phyloP scores from a whole-genome alignment of 106 monocot species.

The Dendrobium officinale region DNA sequence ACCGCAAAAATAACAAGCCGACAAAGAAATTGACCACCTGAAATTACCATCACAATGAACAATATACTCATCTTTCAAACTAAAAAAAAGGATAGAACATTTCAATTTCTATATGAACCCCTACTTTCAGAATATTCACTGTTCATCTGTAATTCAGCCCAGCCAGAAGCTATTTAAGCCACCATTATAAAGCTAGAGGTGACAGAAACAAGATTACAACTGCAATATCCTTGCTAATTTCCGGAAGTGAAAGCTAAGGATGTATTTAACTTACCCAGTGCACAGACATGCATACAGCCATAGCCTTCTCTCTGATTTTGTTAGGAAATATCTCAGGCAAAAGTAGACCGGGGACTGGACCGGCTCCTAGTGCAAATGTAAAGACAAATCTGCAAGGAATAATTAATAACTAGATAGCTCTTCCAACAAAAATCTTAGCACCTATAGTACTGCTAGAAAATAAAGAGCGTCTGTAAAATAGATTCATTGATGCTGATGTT shows the following conservation, averaged over 20 bases:
- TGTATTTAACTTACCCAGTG: slow-evolving; percentile 64
- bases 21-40: slow-evolving; percentile 96
- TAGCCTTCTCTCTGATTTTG: slow-evolving; percentile 87
- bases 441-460: background rate
- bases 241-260: background rate
- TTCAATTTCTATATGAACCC: background rate
- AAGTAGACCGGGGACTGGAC: slow-evolving; percentile 95
- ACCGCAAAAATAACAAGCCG: slow-evolving; percentile 68
- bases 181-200: background rate
- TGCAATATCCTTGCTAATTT: background rate
- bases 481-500: background rate
- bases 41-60: slow-evolving; percentile 9
- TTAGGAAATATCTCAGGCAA: slow-evolving; percentile 92
- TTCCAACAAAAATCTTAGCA: background rate
- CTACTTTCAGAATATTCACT: no score
- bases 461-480: background rate
- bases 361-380: slow-evolving; percentile 84
- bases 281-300: slow-evolving; percentile 93
- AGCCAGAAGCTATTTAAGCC: no score
- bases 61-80: background rate
- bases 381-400: slow-evolving; percentile 66
- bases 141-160: no score
- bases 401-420: background rate
- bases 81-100: background rate
- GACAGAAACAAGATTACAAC: background rate